Evolutionary conservation across 495 filamentous ascomycete species (phyloP).

Genomic region (Sporormia fimetaria): DNA sequence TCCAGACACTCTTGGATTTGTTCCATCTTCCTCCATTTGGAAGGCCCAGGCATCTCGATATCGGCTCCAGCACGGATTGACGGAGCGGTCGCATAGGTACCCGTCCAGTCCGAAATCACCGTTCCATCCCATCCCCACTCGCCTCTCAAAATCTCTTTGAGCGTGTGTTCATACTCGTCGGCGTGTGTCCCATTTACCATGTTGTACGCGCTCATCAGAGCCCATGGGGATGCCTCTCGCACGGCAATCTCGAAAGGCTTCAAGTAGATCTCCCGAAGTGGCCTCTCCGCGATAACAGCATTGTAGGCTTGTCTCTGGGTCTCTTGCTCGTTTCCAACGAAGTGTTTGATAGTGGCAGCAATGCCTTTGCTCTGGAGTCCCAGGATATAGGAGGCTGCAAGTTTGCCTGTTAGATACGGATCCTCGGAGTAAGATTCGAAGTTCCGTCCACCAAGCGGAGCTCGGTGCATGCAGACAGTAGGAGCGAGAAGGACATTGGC

Average conservation of each 20-base stretch:
- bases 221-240: slow-evolving; percentile 50
- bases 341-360: slow-evolving; percentile 29
- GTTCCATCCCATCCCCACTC: slow-evolving; percentile 58
- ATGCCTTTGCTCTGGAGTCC: slow-evolving; percentile 27
- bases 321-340: slow-evolving; percentile 29
- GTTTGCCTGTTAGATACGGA: slow-evolving; percentile 26
- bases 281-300: slow-evolving; percentile 38
- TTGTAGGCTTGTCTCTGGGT: slow-evolving; percentile 20
- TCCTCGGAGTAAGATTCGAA: slow-evolving; percentile 31
- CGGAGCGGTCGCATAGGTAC: slow-evolving; percentile 22
- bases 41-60: slow-evolving; percentile 26
- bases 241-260: slow-evolving; percentile 63
- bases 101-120: slow-evolving; percentile 29
- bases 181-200: slow-evolving; percentile 61
- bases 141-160: slow-evolving; percentile 53
- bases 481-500: slow-evolving; percentile 27
- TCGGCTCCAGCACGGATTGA: slow-evolving; percentile 24
- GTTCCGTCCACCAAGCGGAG: slow-evolving; percentile 28
- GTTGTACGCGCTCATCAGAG: slow-evolving; percentile 69
- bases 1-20: slow-evolving; percentile 21
- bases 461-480: slow-evolving; percentile 29
- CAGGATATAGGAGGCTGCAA: slow-evolving; percentile 26
- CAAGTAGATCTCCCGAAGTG: slow-evolving; percentile 67
- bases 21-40: slow-evolving; percentile 18
- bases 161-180: slow-evolving; percentile 51